Evolutionary conservation across 2,329 filamentous ascomycete genomes (phyloP), one percentile per base, ranked within the genome.

Genomic region (Pseudocercospora musae): DNA sequence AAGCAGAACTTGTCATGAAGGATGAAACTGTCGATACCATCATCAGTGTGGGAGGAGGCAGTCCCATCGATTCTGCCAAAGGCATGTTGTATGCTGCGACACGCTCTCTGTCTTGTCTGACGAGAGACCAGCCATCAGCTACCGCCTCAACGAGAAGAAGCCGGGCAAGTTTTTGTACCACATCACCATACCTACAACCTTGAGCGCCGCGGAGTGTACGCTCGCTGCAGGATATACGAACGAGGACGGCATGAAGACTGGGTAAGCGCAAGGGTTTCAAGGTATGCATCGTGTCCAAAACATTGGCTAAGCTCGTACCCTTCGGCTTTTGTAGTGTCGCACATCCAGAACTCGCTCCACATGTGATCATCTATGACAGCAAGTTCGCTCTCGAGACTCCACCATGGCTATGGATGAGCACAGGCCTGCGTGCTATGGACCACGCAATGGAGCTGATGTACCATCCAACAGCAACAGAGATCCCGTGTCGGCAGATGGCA

Each of bases 191-290:
- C 80, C 80, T 0, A 82, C 80, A 1, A 82, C 80, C 0, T 70
- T 82, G 31, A 80, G 77, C 29, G 83, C 84, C 0, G 81, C 81
- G n/a, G 84, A 86, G 67, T 84, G 82, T 67, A 84, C 83, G 0
- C 74, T 79, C 49, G 76, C 75, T 42, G 83, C 81, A 0, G 83
- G 83, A 4, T 85, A 81, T 69, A 85, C 83, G 0, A 75, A 77
- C 18, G 71, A 75, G 15, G 72, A 79, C 56, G 82, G 82, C 3
- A 75, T 80, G 29, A 86, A 86, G 31, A 57, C 55, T 2, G 78
- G n/a, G n/a, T n/a, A n/a, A n/a, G n/a, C n/a, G n/a, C n/a, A n/a
- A n/a, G n/a, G n/a, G n/a, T n/a, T n/a, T n/a, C n/a, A n/a, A n/a
- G n/a, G n/a, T n/a, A n/a, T n/a, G n/a, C n/a, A n/a, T n/a, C n/a